Evolutionary conservation across 1,284 basidiomycete species (phyloP).

Genomic region (Sanguinoderma infundibulare): DNA sequence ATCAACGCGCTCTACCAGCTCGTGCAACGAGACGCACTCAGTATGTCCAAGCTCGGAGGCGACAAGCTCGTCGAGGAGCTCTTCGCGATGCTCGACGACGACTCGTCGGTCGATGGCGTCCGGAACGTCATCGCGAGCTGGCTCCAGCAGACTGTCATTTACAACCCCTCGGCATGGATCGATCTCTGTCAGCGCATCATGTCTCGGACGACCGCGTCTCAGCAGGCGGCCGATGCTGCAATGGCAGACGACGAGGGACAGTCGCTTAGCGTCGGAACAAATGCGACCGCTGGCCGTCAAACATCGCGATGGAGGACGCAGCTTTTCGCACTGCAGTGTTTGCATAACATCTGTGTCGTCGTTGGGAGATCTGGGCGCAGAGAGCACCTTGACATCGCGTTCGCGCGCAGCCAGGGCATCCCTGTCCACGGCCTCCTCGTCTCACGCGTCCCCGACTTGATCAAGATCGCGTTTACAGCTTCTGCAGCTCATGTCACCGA

Average conservation of each 20-base stretch:
- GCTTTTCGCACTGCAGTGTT: conserved; percentile 90
- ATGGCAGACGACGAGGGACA: conserved; percentile 90
- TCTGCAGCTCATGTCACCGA: conserved; percentile 96
- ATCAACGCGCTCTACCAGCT: conserved; percentile 97
- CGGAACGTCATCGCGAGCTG: conserved; percentile 93
- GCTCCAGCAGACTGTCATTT: conserved; percentile 92
- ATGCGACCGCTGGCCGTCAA: conserved; percentile 42
- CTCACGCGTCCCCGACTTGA: conserved; percentile 88
- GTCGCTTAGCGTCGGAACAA: conserved; percentile 71
- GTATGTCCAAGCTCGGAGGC: conserved; percentile 93
- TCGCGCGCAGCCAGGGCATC: conserved; percentile 47
- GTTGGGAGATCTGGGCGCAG: conserved; percentile 74
- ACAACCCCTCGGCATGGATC: conserved; percentile 97
- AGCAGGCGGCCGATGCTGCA: conserved; percentile 69
- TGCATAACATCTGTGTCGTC: conserved; percentile 88
- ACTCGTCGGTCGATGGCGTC: conserved; percentile 94
- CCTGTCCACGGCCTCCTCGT: conserved; percentile 62
- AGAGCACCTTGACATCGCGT: conserved; percentile 82
- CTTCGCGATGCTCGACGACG: conserved; percentile 93
- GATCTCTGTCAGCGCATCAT: conserved; percentile 97
- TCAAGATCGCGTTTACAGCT: conserved; percentile 98
- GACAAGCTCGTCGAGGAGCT: conserved; percentile 94
- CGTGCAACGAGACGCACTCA: conserved; percentile 92
- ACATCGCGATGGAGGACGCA: conserved; percentile 97
- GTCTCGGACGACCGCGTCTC: conserved; percentile 83